Conservation (phyloP, 2,329 filamentous ascomycete genomes). For the Aspergillus alliaceus region DNA sequence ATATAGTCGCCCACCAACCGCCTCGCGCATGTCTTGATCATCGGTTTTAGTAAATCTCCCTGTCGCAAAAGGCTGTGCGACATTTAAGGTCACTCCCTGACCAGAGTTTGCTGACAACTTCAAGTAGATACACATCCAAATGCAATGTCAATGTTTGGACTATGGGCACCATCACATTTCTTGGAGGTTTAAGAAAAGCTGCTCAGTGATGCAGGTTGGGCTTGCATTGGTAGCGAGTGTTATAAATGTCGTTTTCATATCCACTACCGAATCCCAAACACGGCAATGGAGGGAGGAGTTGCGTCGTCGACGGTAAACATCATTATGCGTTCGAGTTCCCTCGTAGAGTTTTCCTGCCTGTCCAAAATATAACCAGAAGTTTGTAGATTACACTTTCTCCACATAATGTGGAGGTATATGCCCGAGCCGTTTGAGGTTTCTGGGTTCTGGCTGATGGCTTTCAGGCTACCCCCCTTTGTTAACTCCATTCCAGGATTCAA, state of each 20-base stretch:
- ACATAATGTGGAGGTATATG: constrained; percentile 12
- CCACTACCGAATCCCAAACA: constrained; percentile 6
- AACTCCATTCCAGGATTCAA: not conserved
- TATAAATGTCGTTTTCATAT: constrained; percentile 12
- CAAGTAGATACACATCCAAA: constrained; percentile 7
- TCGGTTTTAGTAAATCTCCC: not conserved
- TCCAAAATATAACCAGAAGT: constrained; percentile 14
- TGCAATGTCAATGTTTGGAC: constrained; percentile 10
- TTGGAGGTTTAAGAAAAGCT: constrained; percentile 8
- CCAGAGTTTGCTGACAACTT: not conserved
- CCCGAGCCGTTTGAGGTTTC: not conserved
- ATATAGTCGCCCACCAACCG: not conserved
- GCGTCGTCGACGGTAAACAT: not conserved
- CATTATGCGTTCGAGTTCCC: constrained; percentile 6
- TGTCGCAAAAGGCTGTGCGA: constrained; percentile 14
- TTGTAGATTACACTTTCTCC: not conserved
- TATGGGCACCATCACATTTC: constrained; percentile 11
- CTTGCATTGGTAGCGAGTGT: not conserved
- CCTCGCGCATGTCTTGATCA: not conserved
- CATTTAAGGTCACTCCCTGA: constrained; percentile 10
- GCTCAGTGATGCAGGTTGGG: not conserved
- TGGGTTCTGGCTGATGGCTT: not conserved
- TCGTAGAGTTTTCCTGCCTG: constrained; percentile 5
- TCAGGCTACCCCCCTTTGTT: not conserved
- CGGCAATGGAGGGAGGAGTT: constrained; percentile 8